Conservation (phyloP, 768 basidiomycete species). For the Clavulina sp. region DNA sequence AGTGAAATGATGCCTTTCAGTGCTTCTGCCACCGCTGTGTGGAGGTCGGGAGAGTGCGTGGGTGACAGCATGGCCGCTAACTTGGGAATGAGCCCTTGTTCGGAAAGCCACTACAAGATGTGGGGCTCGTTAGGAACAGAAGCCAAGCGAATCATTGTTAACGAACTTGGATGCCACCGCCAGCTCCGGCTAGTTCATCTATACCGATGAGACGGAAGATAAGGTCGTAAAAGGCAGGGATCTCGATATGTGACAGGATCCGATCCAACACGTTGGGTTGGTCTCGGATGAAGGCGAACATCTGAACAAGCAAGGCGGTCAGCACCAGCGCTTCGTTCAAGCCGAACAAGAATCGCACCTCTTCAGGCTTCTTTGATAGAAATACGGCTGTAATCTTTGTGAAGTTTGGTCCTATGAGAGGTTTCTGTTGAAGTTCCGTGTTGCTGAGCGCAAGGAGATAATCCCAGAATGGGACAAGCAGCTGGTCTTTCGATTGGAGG, state of each 20-base stretch:
- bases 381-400: conserved; percentile 86
- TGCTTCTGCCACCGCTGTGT: conserved; percentile 74
- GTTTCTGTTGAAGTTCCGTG: conserved; percentile 75
- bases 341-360: no score
- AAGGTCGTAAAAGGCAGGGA: conserved; percentile 80
- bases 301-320: conserved; percentile 29
- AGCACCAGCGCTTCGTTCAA: not conserved
- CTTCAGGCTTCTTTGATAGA: conserved; percentile 70
- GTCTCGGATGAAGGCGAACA: conserved; percentile 78
- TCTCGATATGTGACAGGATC: conserved; percentile 70
- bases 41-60: conserved; percentile 50
- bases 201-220: conserved; percentile 79
- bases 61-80: conserved; percentile 76
- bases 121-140: conserved; percentile 10
- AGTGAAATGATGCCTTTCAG: conserved; percentile 90
- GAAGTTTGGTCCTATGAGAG: conserved; percentile 82
- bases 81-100: conserved; percentile 62
- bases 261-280: conserved; percentile 70
- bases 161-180: conserved; percentile 77
- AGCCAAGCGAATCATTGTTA: conserved; percentile 19
- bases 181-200: conserved; percentile 65
- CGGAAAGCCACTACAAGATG: conserved; percentile 61
- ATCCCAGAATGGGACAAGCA: conserved; percentile 86
- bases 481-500: conserved; percentile 45
- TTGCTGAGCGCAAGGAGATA: conserved; percentile 59